Base-by-base conservation (phyloP, 225 moss, liverwort and hornwort genomes). In the Bryoerythrophyllum caledonicum region DNA sequence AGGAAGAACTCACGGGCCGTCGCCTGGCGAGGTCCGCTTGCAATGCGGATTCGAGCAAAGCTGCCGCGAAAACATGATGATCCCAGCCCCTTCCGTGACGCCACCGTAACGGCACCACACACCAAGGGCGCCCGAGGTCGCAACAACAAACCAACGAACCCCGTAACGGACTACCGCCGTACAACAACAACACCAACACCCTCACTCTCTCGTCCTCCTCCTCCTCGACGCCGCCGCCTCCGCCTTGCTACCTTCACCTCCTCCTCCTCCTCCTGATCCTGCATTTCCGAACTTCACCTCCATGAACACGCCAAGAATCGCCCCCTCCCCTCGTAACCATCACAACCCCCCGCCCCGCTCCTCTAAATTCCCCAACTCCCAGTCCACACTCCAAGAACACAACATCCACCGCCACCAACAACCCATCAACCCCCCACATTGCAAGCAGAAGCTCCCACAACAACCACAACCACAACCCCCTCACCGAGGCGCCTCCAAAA, bases 11-110 rank as follows among this genome's bases (percentile, higher is more conserved):
- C 90, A 97, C 96, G 94, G 97, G 85, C 97, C 97, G 89, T 97
- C 97, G 73, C 97, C 90, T 0, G 93, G 94, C 85, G 97, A 97
- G 66, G 94, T 94, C 82, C 91, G 90, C 97, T 97, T 94, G 89
- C 94, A 97, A 84, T 97, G 97, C 32, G 91, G 97, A 91, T 94
- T 97, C n/a, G 97, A 97, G 79, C 94, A 97, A 84, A 97, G 90
- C 90, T 94, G 94, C 63, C 85, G 70, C 56, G 81, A 83, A 86
- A 83, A 83, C 85, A 87, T 87, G 67, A 78, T 74, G 74, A 81
- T 46, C 51, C 66, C 19, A 61, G 78, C 75, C 74, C 11, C 81
- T 78, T 74, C 81, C 71, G 70, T 61, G 76, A 8, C 23, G 72
- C 51, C 61, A 66, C 72, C 48, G 52, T 73, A 56, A 77, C 67